A percentile compares a stretch with the other conserved stretches of the same genome.
Conservation (phyloP, 108 stramenopile species). For the Conticribra guillardii region DNA sequence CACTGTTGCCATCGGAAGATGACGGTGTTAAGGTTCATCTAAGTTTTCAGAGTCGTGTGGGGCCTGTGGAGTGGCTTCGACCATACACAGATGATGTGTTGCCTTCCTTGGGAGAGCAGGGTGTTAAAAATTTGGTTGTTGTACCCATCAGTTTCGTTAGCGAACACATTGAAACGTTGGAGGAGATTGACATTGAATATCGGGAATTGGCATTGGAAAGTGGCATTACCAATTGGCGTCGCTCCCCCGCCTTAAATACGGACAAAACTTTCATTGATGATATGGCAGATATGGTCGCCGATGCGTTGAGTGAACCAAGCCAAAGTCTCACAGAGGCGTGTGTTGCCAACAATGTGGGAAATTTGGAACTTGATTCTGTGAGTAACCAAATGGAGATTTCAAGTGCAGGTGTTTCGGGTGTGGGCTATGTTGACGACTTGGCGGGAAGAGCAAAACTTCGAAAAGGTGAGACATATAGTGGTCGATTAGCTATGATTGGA, state of each 20-base stretch:
- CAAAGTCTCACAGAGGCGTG: constrained; percentile 87
- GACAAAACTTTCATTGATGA: constrained; percentile 92
- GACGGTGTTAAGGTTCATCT: constrained; percentile 83
- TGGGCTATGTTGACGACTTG: constrained; percentile 68
- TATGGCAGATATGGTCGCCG: constrained; percentile 95
- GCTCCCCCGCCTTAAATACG: constrained; percentile 96
- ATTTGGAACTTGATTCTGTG: constrained; percentile 63
- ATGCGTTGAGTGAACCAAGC: constrained; percentile 79
- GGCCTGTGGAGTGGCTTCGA: constrained; percentile 98
- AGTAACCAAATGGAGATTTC: constrained; percentile 61
- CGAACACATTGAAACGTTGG: constrained; percentile 99
- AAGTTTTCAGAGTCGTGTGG: constrained; percentile 95
- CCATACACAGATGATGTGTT: constrained; percentile 98
- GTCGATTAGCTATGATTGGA: constrained; percentile 67
- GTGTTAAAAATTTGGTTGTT: constrained; percentile 94
- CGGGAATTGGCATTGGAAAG: constrained; percentile 94
- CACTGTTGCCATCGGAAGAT: constrained; percentile 62
- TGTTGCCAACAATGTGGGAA: constrained; percentile 84
- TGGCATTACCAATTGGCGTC: constrained; percentile 90
- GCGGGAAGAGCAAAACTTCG: constrained; percentile 28
- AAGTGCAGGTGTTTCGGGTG: constrained; percentile 74
- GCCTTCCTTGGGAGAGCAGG: constrained; percentile 84
- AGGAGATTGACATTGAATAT: constrained; percentile 99
- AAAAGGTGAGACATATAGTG: constrained; percentile 58
- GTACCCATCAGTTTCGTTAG: constrained; percentile 98